Conservation (phyloP, 2,329 filamentous ascomycete genomes). For the Fusarium fujikuroi region DNA sequence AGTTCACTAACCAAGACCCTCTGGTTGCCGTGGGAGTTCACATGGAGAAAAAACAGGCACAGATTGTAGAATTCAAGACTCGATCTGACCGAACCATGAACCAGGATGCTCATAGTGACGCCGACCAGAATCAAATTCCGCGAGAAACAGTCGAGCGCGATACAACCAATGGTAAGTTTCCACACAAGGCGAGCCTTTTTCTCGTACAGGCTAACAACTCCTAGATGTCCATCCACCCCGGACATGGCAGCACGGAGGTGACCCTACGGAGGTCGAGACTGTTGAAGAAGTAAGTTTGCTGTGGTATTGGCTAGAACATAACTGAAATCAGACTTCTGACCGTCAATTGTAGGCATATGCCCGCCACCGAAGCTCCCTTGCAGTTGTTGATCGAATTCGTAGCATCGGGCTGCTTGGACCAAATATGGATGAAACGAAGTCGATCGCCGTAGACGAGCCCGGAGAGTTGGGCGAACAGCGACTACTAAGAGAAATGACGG, state of each 20-base stretch:
- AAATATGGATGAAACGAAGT: not conserved
- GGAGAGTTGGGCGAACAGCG: not conserved
- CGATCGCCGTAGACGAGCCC: not conserved
- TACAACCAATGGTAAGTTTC: not conserved
- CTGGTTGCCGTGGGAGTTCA: not conserved
- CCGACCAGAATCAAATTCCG: not conserved
- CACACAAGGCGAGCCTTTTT: no score
- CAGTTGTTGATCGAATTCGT: not conserved
- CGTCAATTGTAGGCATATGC: not conserved
- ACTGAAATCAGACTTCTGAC: not conserved
- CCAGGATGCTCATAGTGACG: not conserved
- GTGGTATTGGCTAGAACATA: no score
- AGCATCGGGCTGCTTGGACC: not conserved
- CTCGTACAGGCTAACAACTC: not conserved
- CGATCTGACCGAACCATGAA: not conserved
- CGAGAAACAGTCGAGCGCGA: not conserved
- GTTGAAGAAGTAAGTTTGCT: not conserved
- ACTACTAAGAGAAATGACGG: not conserved
- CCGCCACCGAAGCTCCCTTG: not conserved
- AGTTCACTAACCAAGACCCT: not conserved
- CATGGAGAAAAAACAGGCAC: not conserved
- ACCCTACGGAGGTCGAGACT: not conserved
- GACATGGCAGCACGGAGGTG: not conserved
- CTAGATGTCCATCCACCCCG: not conserved
- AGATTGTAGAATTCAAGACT: not conserved